Evolutionary conservation across 2,329 filamentous ascomycete genomes (phyloP).

Genomic region (Ciborinia camelliae): DNA sequence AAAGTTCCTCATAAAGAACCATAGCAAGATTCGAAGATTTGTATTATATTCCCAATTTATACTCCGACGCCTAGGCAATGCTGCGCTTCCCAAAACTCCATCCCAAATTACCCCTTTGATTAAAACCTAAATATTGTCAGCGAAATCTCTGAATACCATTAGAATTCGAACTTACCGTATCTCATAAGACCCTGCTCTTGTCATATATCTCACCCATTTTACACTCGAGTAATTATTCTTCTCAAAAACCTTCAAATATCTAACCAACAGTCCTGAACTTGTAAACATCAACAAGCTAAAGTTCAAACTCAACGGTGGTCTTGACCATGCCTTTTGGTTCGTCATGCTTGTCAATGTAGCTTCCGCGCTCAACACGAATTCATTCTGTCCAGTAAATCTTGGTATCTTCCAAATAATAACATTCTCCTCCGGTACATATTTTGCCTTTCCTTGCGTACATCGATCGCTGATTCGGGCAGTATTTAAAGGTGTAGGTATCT

Average conservation of each 20-base stretch:
- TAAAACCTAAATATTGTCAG: conserved; percentile 25
- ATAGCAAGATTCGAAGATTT: conserved; percentile 15
- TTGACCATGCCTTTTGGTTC: conserved; percentile 94
- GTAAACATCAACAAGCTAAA: conserved; percentile 99
- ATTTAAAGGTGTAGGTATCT: conserved; percentile 93
- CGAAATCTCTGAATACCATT: background rate
- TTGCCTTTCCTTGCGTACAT: conserved; percentile 93
- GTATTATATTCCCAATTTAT: conserved; percentile 18
- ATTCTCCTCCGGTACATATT: conserved; percentile 97
- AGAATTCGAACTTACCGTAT: conserved; percentile 64
- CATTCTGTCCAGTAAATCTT: conserved; percentile 95
- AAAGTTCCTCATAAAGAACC: background rate
- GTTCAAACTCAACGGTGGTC: conserved; percentile 85
- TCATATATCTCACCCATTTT: conserved; percentile 99
- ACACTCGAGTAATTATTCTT: conserved; percentile 99
- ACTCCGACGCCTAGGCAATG: conserved; percentile 19
- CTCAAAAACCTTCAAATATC: conserved; percentile 98
- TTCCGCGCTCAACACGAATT: conserved; percentile 92
- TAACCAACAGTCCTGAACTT: conserved; percentile 83
- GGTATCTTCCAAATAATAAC: conserved; percentile 99
- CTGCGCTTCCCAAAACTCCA: conserved; percentile 19
- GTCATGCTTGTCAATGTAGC: conserved; percentile 95
- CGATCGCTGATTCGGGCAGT: conserved; percentile 91
- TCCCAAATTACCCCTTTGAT: background rate
- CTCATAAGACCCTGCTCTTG: conserved; percentile 93